Conservation (phyloP, 176 grass and related monocot species). For the Themeda triandra region DNA sequence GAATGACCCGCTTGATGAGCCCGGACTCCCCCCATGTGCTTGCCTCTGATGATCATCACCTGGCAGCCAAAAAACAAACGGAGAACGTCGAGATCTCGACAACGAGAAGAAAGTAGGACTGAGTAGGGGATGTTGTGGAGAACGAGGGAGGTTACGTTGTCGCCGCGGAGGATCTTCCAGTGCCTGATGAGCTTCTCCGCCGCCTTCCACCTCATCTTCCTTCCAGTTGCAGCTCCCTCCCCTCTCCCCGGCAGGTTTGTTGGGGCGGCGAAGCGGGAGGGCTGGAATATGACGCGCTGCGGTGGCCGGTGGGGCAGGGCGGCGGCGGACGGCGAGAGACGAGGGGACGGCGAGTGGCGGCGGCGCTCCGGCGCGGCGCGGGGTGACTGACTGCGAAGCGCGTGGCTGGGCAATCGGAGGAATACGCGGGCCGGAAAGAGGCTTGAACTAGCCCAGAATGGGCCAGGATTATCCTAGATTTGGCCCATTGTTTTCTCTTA, state of each 20-base stretch:
- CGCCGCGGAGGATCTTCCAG: conserved; percentile 93
- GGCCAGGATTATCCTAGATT: not conserved
- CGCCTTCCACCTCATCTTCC: conserved; percentile 84
- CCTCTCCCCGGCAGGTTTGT: not conserved
- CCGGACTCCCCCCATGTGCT: conserved; percentile 85
- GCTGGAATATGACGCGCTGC: not conserved
- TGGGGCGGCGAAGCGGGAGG: too few relatives aligned
- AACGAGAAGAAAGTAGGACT: not conserved
- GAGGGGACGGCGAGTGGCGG: not conserved
- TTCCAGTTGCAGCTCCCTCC: not conserved
- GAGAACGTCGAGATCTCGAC: not conserved
- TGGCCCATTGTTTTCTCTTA: not conserved
- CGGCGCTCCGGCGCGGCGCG: not conserved
- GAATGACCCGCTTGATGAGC: conserved; percentile 84
- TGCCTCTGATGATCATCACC: conserved; percentile 97
- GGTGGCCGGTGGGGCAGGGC: not conserved
- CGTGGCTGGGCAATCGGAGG: too few relatives aligned
- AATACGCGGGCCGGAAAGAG: not conserved
- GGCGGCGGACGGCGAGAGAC: not conserved
- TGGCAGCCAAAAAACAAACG: not conserved
- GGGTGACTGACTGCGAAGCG: not conserved
- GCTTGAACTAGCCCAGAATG: not conserved
- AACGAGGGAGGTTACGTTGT: conserved; percentile 19
- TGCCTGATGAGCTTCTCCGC: conserved; percentile 74
- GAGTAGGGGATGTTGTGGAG: not conserved